phyloP scores from a whole-genome alignment of 2,329 filamentous ascomycete genomes.

The Rutstroemia sydowiana region DNA sequence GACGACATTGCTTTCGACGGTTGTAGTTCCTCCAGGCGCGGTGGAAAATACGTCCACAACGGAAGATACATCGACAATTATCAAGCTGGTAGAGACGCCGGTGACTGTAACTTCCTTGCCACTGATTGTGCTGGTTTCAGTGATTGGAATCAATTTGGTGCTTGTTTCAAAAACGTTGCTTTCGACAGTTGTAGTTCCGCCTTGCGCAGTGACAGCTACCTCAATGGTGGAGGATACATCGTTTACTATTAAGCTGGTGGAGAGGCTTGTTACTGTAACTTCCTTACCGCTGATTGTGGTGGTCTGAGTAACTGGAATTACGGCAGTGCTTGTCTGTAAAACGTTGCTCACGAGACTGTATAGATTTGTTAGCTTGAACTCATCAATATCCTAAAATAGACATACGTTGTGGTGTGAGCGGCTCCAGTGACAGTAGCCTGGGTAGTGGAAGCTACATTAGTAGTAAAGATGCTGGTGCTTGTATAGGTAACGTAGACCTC shows the following conservation, averaged over 20 bases:
- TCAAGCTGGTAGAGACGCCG: slow-evolving; percentile 18
- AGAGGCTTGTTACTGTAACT: slow-evolving; percentile 26
- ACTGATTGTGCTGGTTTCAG: slow-evolving; percentile 38
- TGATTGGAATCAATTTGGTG: slow-evolving; percentile 40
- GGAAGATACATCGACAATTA: slow-evolving; percentile 16
- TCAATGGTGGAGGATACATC: slow-evolving; percentile 11
- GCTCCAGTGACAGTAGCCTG: slow-evolving; percentile 7
- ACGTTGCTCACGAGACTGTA: slow-evolving; percentile 8
- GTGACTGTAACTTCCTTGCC: slow-evolving; percentile 34
- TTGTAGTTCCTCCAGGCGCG: slow-evolving; percentile 9
- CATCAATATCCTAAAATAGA: no score
- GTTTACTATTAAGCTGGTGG: slow-evolving; percentile 19
- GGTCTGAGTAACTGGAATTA: slow-evolving; percentile 41
- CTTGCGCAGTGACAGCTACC: slow-evolving; percentile 4
- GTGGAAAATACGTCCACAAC: slow-evolving; percentile 4
- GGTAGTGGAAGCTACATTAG: slow-evolving; percentile 11
- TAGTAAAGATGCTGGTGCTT: slow-evolving; percentile 19
- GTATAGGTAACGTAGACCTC: slow-evolving; percentile 30
- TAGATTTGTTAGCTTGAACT: not conserved
- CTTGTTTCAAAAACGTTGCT: slow-evolving; percentile 22
- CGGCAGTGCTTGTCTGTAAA: slow-evolving; percentile 31
- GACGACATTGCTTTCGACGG: slow-evolving; percentile 18
- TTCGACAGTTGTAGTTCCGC: slow-evolving; percentile 9
- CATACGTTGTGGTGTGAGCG: slow-evolving; percentile 10
- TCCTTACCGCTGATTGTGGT: slow-evolving; percentile 37